Evolutionary conservation across 495 filamentous ascomycete species (phyloP).

Genomic region (Thozetella sp.): DNA sequence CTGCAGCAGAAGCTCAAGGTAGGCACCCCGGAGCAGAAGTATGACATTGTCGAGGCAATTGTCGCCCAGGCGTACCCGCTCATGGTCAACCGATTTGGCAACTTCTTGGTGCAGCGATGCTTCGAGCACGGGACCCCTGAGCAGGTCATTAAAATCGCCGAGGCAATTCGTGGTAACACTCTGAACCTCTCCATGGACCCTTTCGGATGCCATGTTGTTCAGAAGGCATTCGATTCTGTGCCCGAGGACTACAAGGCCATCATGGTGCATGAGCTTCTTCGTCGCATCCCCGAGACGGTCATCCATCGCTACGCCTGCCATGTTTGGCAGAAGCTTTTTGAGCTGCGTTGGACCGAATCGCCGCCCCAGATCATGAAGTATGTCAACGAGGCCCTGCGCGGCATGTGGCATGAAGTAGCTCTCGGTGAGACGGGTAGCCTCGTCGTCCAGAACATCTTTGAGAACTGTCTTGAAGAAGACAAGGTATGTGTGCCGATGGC

Average conservation of each 20-base stretch:
- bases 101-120: conserved; percentile 97
- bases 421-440: conserved; percentile 95
- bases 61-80: conserved; percentile 92
- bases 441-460: conserved; percentile 99
- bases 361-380: conserved; percentile 98
- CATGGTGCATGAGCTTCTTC: conserved; percentile 96
- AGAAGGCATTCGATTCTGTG: conserved; percentile 97
- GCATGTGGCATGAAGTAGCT: conserved; percentile 99
- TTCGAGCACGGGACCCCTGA: conserved; percentile 97
- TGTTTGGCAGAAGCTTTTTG: conserved; percentile 99
- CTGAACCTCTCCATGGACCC: conserved; percentile 96
- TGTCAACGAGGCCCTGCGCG: conserved; percentile 91
- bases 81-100: conserved; percentile 98
- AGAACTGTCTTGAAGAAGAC: conserved; percentile 98
- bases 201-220: conserved; percentile 96
- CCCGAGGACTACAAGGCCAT: conserved; percentile 96
- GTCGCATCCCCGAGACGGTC: conserved; percentile 95
- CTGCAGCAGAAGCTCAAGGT: conserved; percentile 99
- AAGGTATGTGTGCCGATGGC: conserved; percentile 63
- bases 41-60: conserved; percentile 95
- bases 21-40: conserved; percentile 92
- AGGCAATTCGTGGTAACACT: conserved; percentile 93
- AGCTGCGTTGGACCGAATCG: conserved; percentile 90
- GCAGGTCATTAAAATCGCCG: conserved; percentile 92
- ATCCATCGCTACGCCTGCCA: conserved; percentile 98